Base-by-base conservation (phyloP, 1,284 basidiomycete genomes). In the Tylopilus orsonianus region DNA sequence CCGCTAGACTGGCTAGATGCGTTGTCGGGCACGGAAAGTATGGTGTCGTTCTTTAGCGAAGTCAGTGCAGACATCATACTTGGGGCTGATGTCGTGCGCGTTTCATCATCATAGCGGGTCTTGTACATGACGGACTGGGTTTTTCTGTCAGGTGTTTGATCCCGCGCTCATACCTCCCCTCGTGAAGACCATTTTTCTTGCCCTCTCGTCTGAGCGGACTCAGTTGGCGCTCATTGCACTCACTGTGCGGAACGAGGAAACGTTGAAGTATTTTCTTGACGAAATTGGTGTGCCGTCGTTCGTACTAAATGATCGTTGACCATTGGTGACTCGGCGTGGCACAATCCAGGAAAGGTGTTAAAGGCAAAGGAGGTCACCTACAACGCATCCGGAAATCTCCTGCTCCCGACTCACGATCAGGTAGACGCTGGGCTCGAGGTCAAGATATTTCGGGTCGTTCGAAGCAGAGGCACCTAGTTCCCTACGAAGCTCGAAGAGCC, bases 1-100 rank as follows among this genome's bases (percentile, higher is more conserved):
- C 55, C 66, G 5, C 60, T 90, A 10, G 83, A 90, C 62, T 90
- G 88, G 88, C 69, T 70, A 7, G 75, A 81, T 52, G 77, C 83
- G 3, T 53, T 77, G n/a, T 69, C 75, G 32, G 30, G 57, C 1
- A 46, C 29, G 24, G 52, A 53, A 33, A 55, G 63, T 12, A 49
- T 56, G 24, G 50, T 33, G 20, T 52, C 44, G 14, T 51, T 71
- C 14, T 58, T 87, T 2, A 43, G 58, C 22, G 57, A 71, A 6
- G 70, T 75, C 26, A 66, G 75, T 4, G 69, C 76, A 3, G 79
- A 86, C 37, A 46, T 88, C 1, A 69, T 90, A 23, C 56, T 90
- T 2, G 87, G 86, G 12, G 83, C 87, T 30, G 87, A 90, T 59
- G 71, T 90, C 37, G 87, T 87, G 46, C 44, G 68, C 66, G 44